Evolutionary conservation across 441 rosid species (phyloP), one percentile per base, ranked within the genome.

Genomic region (Dalechampia spathulata): DNA sequence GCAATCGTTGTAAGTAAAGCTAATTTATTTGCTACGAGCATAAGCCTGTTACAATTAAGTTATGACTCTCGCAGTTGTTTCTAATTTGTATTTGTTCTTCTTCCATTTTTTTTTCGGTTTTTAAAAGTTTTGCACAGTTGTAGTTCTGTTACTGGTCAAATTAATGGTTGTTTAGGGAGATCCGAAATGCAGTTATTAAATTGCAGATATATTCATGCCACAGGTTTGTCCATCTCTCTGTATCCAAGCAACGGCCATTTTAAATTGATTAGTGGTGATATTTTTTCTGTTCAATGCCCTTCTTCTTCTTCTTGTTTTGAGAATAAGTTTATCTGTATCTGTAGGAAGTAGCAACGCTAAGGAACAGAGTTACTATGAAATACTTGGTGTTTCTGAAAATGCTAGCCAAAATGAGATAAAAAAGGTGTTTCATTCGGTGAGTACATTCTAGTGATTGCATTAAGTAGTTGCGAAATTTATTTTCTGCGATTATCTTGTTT

Each of bases 371-470:
- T 83, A 67, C 73, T 88, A 91, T 57, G 89, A 86, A 64, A 63
- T 88, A 66, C 91, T 91, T 10, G 94, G 96, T 32, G 87, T 88
- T 66, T 57, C 87, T 4, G 72, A 77, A 36, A 79, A 70, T 71
- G 96, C 95, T 32, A 62, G 85, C n/a, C 68, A 75, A 25, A 87
- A 86, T 11, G 93, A 91, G 72, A 86, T 91, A 51, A 88, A 86
- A 73, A 83, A 78, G 73, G 84, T 95, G 4, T 91, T 84, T 73
- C 93, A 68, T 70, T 59, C 42, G 16, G 98, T 88, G 60, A 72
- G 83, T 72, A 9, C 36, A 28, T 36, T 49, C 45, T 7, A 7
- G 27, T 19, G 14, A n/a, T 10, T 39, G 34, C 34, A 11, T 50
- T 49, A 7, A 22, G n/a, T 11, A 34, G 15, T 17, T 16, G 12